Conservation (phyloP, 441 rosid species). For the Flueggea neowawraea region DNA sequence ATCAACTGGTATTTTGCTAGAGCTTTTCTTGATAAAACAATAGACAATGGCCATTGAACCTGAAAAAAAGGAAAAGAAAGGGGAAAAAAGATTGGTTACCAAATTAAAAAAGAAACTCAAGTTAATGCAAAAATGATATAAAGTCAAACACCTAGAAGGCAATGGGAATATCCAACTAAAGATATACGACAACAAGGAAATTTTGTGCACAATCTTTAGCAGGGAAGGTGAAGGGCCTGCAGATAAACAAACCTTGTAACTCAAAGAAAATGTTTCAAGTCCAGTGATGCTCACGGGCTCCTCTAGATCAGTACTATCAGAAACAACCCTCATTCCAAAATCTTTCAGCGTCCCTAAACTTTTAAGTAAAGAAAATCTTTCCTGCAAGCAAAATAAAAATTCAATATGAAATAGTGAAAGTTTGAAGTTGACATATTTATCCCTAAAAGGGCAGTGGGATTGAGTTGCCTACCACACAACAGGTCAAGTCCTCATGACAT, state of each 20-base stretch:
- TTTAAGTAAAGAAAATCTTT: slow-evolving; percentile 80
- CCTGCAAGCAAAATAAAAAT: slow-evolving; percentile 43
- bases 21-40: slow-evolving; percentile 92
- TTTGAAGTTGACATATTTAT: slow-evolving; percentile 4
- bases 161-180: background rate
- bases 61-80: slow-evolving; percentile 22
- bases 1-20: slow-evolving; percentile 85
- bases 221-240: slow-evolving; percentile 1
- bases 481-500: slow-evolving; percentile 93
- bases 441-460: slow-evolving; percentile 8
- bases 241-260: slow-evolving; percentile 71
- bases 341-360: slow-evolving; percentile 62
- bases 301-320: slow-evolving; percentile 50
- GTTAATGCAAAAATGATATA: slow-evolving; percentile 1
- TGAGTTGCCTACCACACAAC: slow-evolving; percentile 71
- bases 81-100: slow-evolving; percentile 12
- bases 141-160: background rate
- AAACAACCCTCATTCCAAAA: slow-evolving; percentile 30
- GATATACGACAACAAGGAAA: background rate
- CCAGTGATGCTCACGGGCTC: slow-evolving; percentile 84
- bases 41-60: slow-evolving; percentile 97
- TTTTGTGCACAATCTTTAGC: background rate
- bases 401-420: slow-evolving; percentile 9
- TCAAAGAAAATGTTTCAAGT: slow-evolving; percentile 93
- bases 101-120: background rate